Conservation (phyloP, 139 green algal genomes). For the Chlamydomonas asymmetrica region DNA sequence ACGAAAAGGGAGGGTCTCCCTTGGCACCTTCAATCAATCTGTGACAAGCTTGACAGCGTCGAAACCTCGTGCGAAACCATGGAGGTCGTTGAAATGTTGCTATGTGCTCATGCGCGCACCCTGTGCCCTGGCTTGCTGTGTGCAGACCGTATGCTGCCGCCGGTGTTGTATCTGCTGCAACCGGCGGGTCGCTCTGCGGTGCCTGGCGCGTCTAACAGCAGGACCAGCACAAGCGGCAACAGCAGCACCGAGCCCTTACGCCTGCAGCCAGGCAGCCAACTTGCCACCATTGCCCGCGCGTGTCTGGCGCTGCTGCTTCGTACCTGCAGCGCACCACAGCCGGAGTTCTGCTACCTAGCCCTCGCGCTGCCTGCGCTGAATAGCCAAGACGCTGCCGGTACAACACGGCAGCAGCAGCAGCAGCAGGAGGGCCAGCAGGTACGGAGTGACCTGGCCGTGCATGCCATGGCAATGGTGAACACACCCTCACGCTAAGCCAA, state of each 20-base stretch:
- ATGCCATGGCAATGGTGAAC: neutral
- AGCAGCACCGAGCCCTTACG: constrained; percentile 5
- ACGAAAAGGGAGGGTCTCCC: no score
- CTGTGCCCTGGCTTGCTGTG: no score
- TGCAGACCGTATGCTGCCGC: no score
- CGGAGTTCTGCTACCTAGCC: constrained; percentile 23
- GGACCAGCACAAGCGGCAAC: neutral
- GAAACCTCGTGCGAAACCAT: no score
- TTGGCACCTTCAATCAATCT: no score
- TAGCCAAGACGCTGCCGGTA: neutral
- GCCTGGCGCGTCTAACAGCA: neutral
- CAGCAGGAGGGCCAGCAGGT: neutral
- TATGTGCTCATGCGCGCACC: no score
- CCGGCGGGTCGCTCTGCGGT: neutral
- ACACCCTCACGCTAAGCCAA: neutral
- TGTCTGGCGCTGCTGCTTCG: constrained; percentile 56
- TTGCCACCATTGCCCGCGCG: constrained; percentile 24
- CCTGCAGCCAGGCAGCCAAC: constrained; percentile 5
- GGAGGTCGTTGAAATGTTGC: no score
- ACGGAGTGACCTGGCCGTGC: neutral
- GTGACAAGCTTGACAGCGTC: no score
- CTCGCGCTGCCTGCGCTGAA: constrained; percentile 1
- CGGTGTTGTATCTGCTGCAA: neutral
- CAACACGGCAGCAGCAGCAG: constrained; percentile 1
- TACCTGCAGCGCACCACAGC: constrained; percentile 16